Base-by-base conservation (phyloP, 345 rosid species). In the Populus alba region DNA sequence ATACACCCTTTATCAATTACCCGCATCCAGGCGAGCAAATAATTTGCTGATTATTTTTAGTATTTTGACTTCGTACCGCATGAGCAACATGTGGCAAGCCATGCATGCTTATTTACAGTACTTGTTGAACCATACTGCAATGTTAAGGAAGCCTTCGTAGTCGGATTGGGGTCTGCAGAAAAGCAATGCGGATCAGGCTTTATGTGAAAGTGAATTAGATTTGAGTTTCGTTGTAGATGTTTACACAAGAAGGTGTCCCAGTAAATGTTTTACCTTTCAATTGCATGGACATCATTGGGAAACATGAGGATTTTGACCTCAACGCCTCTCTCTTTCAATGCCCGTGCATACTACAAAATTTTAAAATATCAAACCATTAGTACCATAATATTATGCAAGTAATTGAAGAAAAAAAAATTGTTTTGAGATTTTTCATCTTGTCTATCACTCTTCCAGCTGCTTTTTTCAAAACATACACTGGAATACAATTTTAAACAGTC, bases 281-380 rank as follows among this genome's bases (percentile, higher is more conserved):
- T 82, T 49, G 80, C 85, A 83, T 96, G 99, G 79, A 83, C 85
- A 73, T 91, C 98, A 3, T 89, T 80, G 2, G 98, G 98, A 80
- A 92, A 96, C 68, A 87, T 20, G 4, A 94, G 78, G 51, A 87
- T 74, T 85, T 96, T 96, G 77, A 89, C 85, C 41, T 89, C 93
- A 12, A 91, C 97, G 22, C 95, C 97, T 79, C 81, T 89, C 88
- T 92, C 97, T 89, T 85, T 94, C 72, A 96, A 78, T 8, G 97
- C 97, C 70, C 95, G 88, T 35, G 88, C 87, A 73, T 90, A 96
- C 97, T 95, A 67, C 49, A 81, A 10, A 70, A 73, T 83, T 76
- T 83, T 68, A 77, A 79, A 76, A 70, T 35, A 67, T 55, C 51
- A 49, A 69, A 57, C 49, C 71, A 35, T 68, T 66, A 33, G 66